These are phyloP conservation scores for Wickerhamomyces chaumierensis DNA, from an alignment of 805 yeast species.

Conservation along the genomic window DNA sequence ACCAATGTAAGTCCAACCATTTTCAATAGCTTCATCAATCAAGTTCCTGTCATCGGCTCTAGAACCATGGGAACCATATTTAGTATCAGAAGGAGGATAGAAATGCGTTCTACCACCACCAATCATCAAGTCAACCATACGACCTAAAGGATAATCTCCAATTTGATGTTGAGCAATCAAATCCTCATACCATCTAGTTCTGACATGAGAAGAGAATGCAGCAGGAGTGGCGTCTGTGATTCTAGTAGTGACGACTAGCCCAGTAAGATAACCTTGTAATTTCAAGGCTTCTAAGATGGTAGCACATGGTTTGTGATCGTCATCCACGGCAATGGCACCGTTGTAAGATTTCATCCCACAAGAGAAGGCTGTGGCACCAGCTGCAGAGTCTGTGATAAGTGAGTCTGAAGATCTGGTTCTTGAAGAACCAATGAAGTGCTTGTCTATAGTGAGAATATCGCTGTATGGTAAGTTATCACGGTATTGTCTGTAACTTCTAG, in stretches of 20 bases:
- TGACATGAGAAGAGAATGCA: slow-evolving; percentile 72
- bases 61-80: slow-evolving; percentile 35
- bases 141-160: slow-evolving; percentile 72
- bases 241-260: slow-evolving; percentile 85
- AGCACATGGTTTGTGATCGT: slow-evolving; percentile 66
- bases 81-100: slow-evolving; percentile 31
- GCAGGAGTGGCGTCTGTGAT: slow-evolving; percentile 96
- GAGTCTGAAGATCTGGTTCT: slow-evolving; percentile 74
- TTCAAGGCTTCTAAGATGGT: slow-evolving; percentile 84
- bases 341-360: slow-evolving; percentile 78
- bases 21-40: slow-evolving; percentile 44
- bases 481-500: slow-evolving; percentile 64
- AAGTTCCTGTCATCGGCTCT: slow-evolving; percentile 63
- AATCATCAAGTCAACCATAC: slow-evolving; percentile 70
- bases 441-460: slow-evolving; percentile 52
- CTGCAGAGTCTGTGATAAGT: slow-evolving; percentile 87
- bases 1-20: slow-evolving; percentile 59
- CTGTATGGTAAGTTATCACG: slow-evolving; percentile 41
- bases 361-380: slow-evolving; percentile 92
- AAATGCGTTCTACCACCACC: slow-evolving; percentile 91
- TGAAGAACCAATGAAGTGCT: slow-evolving; percentile 68
- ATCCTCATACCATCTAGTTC: slow-evolving; percentile 67
- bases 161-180: slow-evolving; percentile 80
- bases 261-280: slow-evolving; percentile 69
- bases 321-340: slow-evolving; percentile 83